Evolutionary conservation across 2,329 filamentous ascomycete genomes (phyloP), one percentile per base, ranked within the genome.

Genomic region (Lachnellula suecica): DNA sequence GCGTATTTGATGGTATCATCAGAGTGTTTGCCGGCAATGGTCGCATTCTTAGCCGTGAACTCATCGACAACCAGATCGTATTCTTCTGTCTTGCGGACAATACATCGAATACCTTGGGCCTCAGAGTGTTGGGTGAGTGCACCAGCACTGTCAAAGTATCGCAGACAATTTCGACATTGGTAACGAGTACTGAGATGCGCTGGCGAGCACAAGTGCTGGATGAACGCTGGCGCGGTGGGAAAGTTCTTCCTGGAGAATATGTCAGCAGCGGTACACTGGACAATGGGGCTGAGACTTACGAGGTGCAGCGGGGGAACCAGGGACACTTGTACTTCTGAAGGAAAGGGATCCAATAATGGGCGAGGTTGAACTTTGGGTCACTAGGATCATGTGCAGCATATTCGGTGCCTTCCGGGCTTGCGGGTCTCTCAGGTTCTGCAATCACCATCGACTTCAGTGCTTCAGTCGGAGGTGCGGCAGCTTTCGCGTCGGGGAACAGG

Each of bases 61-160:
- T 73, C 68, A 47, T 69, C 63, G 31, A 77, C 52, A 46, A 72
- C 71, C 17, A 60, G 56, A 20, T 67, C 62, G 52, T 69, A 80
- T 13, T 69, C 64, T 10, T 70, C 64, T 0, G 71, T 68, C 3
- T 74, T 60, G 4, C 75, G 72, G 23, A 81, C 70, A 6, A 63
- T 64, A 66, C 79, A 81, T 19, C 65, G 66, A 29, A 53, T 60
- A 2, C 69, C 68, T 48, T 70, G 71, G 1, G 73, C 70, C 59
- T 83, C 79, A 20, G 70, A 72, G 55, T 83, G 81, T 43, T 72
- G 69, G 3, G 75, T 71, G 27, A 82, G 71, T 2, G 74, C 70
- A 15, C 70, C 63, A 19, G 74, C 64, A 2, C 68, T 70, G 7
- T 65, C 64, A 60, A 79, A 82, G 7, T 59, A 62, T 2, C 62